These are phyloP conservation scores for Corchorus olitorius DNA, from an alignment of 345 rosid genomes.

Conservation along the genomic window DNA sequence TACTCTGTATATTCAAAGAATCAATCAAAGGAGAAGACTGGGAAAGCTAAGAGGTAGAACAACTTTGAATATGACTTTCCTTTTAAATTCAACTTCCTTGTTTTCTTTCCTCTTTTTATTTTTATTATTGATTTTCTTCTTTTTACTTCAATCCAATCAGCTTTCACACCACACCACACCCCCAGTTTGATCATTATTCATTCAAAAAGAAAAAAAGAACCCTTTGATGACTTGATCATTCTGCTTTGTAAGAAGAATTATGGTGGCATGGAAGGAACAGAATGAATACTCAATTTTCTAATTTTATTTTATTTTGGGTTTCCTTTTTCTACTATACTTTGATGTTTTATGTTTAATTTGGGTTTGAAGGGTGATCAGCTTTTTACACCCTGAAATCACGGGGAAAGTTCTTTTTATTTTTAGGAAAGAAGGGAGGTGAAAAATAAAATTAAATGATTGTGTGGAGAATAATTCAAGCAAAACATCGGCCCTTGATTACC, in stretches of 20 bases:
- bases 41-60: constrained; percentile 15
- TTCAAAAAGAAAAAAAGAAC: not conserved
- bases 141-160: not conserved
- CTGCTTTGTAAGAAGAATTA: not conserved
- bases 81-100: not conserved
- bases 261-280: constrained; percentile 6
- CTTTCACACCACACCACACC: not conserved
- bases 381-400: constrained; percentile 46
- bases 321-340: not conserved
- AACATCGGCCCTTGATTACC: constrained; percentile 24
- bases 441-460: constrained; percentile 18
- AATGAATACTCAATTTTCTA: not conserved
- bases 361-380: constrained; percentile 24
- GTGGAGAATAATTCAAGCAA: constrained; percentile 42
- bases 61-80: not conserved
- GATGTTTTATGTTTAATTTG: not conserved
- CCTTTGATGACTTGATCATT: not conserved
- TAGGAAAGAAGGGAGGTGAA: not conserved
- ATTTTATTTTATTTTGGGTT: not conserved
- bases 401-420: constrained; percentile 30
- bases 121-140: not conserved
- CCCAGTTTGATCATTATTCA: not conserved
- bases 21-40: not conserved
- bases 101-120: not conserved
- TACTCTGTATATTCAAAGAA: not conserved